These are phyloP conservation scores for Benincasa hispida DNA, from an alignment of 306 rosid genomes.

Conservation along the genomic window DNA sequence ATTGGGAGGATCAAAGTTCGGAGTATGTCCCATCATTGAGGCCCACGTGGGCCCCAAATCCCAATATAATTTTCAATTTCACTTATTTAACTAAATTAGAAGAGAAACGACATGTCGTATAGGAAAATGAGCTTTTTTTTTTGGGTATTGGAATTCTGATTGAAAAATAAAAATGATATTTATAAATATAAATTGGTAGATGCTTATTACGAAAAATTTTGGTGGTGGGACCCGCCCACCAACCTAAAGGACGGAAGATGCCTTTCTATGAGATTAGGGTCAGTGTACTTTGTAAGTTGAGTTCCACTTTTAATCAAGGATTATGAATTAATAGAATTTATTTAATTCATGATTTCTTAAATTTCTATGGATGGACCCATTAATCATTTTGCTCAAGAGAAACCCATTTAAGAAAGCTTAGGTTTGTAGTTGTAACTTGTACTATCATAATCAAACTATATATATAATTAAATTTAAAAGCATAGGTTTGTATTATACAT, in stretches of 20 bases:
- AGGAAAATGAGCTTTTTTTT: not conserved
- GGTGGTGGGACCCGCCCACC: not conserved
- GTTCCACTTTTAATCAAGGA: not conserved
- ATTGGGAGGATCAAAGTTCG: conserved; percentile 43
- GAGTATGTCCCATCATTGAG: conserved; percentile 33
- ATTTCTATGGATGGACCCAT: not conserved
- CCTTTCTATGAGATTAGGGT: not conserved
- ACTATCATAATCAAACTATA: too few species aligned
- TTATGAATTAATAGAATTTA: not conserved
- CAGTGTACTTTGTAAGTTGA: not conserved
- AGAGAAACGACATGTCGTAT: conserved; percentile 1
- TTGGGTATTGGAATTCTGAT: not conserved
- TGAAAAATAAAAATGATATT: not conserved
- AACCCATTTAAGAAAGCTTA: not conserved
- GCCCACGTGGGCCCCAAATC: not conserved
- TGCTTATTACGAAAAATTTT: not conserved
- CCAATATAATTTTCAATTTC: not conserved
- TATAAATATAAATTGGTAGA: not conserved
- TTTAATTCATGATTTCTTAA: not conserved
- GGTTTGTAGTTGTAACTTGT: not conserved
- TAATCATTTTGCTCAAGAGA: not conserved
- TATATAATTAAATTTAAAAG: not conserved
- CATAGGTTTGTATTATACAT: not conserved
- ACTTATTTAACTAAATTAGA: not conserved
- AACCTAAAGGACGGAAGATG: conserved; percentile 1